phyloP scores from a whole-genome alignment of 306 rosid species.

The Begonia peltatifolia region DNA sequence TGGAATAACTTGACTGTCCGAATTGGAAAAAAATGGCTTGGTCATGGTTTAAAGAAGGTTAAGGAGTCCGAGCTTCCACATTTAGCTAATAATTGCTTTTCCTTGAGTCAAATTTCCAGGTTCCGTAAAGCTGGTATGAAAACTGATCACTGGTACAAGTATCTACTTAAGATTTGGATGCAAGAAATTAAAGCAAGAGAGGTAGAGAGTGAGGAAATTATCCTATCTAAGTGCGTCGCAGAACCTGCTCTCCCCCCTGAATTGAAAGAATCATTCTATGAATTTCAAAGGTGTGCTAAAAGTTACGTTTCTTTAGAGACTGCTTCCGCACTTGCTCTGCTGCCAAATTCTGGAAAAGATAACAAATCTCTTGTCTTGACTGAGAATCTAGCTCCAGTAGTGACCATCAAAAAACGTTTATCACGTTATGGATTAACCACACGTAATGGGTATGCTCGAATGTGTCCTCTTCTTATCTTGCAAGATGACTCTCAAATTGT shows the following conservation, averaged over 20 bases:
- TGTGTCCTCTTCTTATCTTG: constrained; percentile 44
- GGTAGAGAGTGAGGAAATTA: constrained; percentile 41
- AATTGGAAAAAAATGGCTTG: constrained; percentile 86
- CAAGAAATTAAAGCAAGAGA: constrained; percentile 41
- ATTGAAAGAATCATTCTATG: constrained; percentile 47
- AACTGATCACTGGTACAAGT: constrained; percentile 94
- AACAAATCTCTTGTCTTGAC: constrained; percentile 27
- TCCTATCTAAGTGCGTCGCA: constrained; percentile 43
- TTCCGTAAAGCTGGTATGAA: constrained; percentile 82
- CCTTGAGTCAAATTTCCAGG: constrained; percentile 42
- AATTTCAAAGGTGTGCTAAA: constrained; percentile 47
- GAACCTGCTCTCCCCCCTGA: constrained; percentile 74
- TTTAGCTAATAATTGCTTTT: constrained; percentile 44
- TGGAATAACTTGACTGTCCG: constrained; percentile 57
- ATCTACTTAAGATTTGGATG: constrained; percentile 72
- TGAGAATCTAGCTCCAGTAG: constrained; percentile 55
- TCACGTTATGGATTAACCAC: constrained; percentile 58
- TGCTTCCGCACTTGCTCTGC: constrained; percentile 45
- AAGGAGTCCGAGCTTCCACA: constrained; percentile 82
- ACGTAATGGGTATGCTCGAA: constrained; percentile 36
- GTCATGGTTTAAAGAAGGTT: constrained; percentile 82
- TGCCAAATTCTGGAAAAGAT: constrained; percentile 33
- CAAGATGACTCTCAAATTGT: constrained; percentile 56
- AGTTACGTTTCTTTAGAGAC: constrained; percentile 64
- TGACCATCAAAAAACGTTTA: constrained; percentile 45